phyloP scores from a whole-genome alignment of 225 moss, liverwort and hornwort genomes.

The Climacium dendroides region DNA sequence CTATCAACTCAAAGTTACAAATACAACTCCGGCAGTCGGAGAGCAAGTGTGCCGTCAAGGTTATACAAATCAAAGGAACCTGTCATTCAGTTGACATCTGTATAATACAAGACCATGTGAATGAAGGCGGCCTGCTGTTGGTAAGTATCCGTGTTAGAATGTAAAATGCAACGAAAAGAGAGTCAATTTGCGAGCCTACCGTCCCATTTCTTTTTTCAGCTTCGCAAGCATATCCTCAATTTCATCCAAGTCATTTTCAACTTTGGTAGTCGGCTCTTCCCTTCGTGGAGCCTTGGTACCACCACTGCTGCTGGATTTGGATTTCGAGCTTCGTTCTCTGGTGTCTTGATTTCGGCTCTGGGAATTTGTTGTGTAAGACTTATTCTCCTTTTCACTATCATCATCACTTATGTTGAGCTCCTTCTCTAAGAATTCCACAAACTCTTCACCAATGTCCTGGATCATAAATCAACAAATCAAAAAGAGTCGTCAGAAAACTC shows the following conservation, averaged over 20 bases:
- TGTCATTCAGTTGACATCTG: not conserved
- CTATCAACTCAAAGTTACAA: not conserved
- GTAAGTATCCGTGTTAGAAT: not conserved
- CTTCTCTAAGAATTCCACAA: conserved; percentile 93
- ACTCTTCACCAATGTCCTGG: conserved; percentile 91
- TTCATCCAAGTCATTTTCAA: conserved; percentile 57
- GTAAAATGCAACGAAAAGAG: not conserved
- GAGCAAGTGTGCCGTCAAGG: not conserved
- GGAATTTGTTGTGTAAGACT: not conserved
- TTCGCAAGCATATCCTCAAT: conserved; percentile 92
- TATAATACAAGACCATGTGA: not conserved
- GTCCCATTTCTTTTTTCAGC: conserved; percentile 77
- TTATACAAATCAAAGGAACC: not conserved
- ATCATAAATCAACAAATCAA: not conserved
- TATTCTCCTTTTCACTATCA: conserved; percentile 1
- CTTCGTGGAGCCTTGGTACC: not conserved
- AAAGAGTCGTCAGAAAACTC: not conserved
- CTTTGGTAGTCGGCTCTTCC: conserved; percentile 6
- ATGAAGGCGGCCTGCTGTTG: not conserved
- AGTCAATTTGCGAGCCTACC: not conserved
- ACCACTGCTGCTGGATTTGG: not conserved
- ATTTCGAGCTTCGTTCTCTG: conserved; percentile 8
- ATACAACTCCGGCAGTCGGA: not conserved
- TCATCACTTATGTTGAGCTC: conserved; percentile 60
- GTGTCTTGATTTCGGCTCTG: conserved; percentile 7